A percentile compares a stretch with the other conserved stretches of the same genome.
Evolutionary conservation across 2,329 filamentous ascomycete genomes (phyloP).

Genomic region (Aspergillus clavatus): DNA sequence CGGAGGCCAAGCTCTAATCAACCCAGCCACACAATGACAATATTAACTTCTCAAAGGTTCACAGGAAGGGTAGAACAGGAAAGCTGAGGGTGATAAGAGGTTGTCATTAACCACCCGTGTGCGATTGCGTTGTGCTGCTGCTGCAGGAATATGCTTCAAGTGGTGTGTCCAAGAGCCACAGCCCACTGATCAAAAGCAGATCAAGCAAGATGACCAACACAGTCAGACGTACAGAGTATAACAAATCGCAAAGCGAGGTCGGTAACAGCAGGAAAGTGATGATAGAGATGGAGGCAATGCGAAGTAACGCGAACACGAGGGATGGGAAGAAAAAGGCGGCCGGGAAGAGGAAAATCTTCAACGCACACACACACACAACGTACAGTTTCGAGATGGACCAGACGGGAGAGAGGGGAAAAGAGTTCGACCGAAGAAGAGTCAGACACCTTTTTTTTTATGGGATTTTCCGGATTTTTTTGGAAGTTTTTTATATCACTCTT

Average conservation of each 20-base stretch:
- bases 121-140: no score
- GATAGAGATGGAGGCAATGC: slow-evolving; percentile 7
- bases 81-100: no score
- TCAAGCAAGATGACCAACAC: not conserved
- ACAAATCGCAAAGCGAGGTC: slow-evolving; percentile 5
- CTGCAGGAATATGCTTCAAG: not conserved
- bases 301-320: slow-evolving; percentile 14
- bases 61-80: not conserved
- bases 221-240: slow-evolving; percentile 11
- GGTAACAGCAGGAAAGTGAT: slow-evolving; percentile 5
- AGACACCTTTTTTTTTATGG: slow-evolving; percentile 29
- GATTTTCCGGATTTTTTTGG: slow-evolving; percentile 40
- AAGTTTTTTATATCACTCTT: slow-evolving; percentile 31
- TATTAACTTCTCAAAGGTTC: no score
- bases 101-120: no score
- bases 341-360: slow-evolving; percentile 22
- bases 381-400: slow-evolving; percentile 25
- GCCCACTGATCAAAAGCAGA: not conserved
- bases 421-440: slow-evolving; percentile 18
- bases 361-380: slow-evolving; percentile 27
- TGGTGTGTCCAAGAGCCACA: not conserved
- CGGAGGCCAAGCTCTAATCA: no score
- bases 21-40: no score
- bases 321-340: slow-evolving; percentile 13
- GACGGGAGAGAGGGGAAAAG: slow-evolving; percentile 22